Base-by-base conservation (phyloP, 331 rosid species). In the Erythrophleum ivorense region DNA sequence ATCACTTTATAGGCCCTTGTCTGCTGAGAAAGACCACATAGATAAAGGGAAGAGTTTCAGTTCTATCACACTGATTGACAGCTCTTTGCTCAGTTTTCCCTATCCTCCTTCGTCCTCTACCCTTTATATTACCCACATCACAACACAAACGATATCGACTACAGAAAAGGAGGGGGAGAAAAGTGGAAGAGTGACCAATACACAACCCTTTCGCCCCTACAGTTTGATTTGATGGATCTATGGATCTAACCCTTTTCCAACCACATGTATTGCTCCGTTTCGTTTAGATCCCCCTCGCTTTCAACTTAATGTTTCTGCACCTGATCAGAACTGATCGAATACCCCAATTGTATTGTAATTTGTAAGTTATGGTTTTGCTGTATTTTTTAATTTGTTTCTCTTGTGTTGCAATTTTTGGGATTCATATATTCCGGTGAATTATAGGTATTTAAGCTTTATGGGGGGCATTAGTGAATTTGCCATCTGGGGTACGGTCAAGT, bases 201-300 rank as follows among this genome's bases (percentile, higher is more conserved):
- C 34, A 21, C 75, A 83, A 64, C 85, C 86, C 88, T 81, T 53
- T 79, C 76, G 80, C 84, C 86, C 82, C 65, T 82, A 29, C 54
- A 2, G 78, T 77, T 71, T 81, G 78, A 63, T 87, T 86, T 79
- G 89, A 87, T 89, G 83, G 90, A 91, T 91, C 90, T 87, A 71
- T 84, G 83, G 91, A 88, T 91, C 94, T 87, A 84, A 74, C 80
- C 58, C 84, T 84, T 79, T 77, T 49, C 49, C 38, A 84, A 77
- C 86, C 91, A 82, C 91, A 87, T 87, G 92, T 91, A 89, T 87
- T 84, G 92, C 79, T 73, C 82, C 55, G 73, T 91, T 68, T 89
- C 88, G 11, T 88, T 80, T 83, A 87, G 92, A 89, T 91, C 92
- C 82, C 91, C 73, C 41, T 67, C 73, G 73, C 33, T 67, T 67